Evolutionary conservation across 768 basidiomycete genomes (phyloP).

Genomic region (Suillus hirtellus): DNA sequence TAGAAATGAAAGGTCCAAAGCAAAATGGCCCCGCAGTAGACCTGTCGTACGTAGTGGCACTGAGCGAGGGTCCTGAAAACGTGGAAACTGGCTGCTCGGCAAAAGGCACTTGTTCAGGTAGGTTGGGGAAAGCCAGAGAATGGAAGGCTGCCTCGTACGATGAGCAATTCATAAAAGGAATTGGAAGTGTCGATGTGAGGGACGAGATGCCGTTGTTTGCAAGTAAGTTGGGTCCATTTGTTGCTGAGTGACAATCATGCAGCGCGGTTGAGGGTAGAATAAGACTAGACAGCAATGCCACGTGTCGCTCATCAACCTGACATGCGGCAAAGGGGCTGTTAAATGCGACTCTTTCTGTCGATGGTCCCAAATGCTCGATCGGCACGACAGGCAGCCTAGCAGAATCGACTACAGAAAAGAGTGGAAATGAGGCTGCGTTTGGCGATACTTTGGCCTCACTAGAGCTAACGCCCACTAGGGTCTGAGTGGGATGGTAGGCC

Average conservation of each 20-base stretch:
- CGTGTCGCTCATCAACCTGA: not conserved
- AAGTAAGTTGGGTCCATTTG: not conserved
- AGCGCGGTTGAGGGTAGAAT: not conserved
- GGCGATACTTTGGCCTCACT: not conserved
- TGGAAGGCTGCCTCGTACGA: not conserved
- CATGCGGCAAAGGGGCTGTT: not conserved
- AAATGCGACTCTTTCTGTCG: not conserved
- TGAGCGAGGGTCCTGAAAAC: not conserved
- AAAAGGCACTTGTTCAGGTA: not conserved
- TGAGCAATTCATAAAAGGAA: not conserved
- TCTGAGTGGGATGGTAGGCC: not conserved
- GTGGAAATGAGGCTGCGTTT: not conserved
- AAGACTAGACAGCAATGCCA: not conserved
- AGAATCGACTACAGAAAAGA: not conserved
- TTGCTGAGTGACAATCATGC: not conserved
- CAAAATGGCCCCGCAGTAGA: not conserved
- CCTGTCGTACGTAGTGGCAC: not conserved
- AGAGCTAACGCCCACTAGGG: no score
- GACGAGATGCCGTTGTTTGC: not conserved
- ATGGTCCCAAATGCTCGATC: not conserved
- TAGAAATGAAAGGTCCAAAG: not conserved
- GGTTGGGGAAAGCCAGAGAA: not conserved
- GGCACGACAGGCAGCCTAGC: not conserved
- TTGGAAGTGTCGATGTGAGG: not conserved
- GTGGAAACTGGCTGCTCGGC: constrained; percentile 1